These are phyloP conservation scores for Aegilops umbellulata DNA, from an alignment of 176 grass and related monocot genomes.

Conservation along the genomic window DNA sequence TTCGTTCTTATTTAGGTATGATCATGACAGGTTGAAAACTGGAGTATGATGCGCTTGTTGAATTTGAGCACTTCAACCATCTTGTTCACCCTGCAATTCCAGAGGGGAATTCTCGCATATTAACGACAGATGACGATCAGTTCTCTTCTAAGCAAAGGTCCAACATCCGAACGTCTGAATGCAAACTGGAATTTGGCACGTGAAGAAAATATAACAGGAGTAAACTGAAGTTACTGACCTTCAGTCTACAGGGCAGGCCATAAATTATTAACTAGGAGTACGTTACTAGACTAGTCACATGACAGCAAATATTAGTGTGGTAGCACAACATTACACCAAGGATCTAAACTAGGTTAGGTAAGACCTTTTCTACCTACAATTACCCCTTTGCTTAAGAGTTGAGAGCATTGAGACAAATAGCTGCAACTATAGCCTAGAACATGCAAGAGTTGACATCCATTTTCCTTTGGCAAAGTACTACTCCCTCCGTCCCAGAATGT, in stretches of 20 bases:
- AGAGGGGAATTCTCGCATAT: not conserved
- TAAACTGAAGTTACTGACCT: not conserved
- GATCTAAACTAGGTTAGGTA: not conserved
- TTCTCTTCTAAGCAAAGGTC: not conserved
- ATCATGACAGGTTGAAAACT: not conserved
- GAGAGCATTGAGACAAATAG: not conserved
- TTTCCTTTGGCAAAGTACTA: not conserved
- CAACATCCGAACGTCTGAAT: not conserved
- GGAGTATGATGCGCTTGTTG: not conserved
- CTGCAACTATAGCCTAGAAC: not conserved
- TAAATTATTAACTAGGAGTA: not conserved
- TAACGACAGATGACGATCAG: not conserved
- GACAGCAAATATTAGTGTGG: not conserved
- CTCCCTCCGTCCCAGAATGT: too few species aligned
- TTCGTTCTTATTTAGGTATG: constrained; percentile 13
- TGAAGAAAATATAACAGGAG: not conserved
- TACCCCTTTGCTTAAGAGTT: not conserved
- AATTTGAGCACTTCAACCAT: not conserved
- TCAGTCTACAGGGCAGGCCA: not conserved
- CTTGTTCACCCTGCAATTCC: not conserved
- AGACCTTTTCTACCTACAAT: not conserved
- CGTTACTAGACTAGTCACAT: not conserved
- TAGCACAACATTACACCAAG: not conserved
- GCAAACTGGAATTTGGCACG: not conserved
- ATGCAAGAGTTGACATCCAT: not conserved